Percentiles rank a stretch among this genome's conserved stretches.
These are phyloP conservation scores for barrel medic (Medicago truncatula) DNA, from an alignment of 306 rosid species.

Conservation along the genomic window DNA sequence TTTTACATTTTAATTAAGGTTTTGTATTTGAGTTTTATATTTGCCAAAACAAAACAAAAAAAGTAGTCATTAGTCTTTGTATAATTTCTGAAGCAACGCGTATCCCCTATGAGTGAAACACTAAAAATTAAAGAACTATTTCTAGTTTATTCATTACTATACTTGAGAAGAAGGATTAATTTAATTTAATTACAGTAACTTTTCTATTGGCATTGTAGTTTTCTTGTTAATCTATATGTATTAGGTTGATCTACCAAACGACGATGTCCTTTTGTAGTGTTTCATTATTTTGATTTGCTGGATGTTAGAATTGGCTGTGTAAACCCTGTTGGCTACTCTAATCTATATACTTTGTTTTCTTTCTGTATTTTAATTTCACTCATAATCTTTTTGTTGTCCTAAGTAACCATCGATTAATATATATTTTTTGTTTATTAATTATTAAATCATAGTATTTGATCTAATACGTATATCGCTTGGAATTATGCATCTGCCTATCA, in stretches of 20 bases:
- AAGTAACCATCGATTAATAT: background rate
- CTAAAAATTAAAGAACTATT: no score
- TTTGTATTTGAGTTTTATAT: no score
- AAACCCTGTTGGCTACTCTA: slow-evolving; percentile 51
- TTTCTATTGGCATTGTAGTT: background rate
- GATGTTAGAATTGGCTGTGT: slow-evolving; percentile 24
- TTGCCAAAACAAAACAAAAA: no score
- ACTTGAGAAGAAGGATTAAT: background rate
- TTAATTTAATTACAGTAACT: background rate
- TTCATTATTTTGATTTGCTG: slow-evolving; percentile 48
- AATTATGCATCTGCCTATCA: no score
- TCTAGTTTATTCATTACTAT: background rate
- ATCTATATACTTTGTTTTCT: slow-evolving; percentile 35
- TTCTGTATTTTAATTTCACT: slow-evolving; percentile 18
- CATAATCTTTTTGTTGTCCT: slow-evolving; percentile 29
- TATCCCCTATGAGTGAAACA: no score
- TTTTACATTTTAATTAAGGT: no score
- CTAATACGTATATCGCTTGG: no score
- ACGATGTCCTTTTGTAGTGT: slow-evolving; percentile 52
- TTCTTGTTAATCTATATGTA: slow-evolving; percentile 25
- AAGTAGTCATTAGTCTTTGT: no score
- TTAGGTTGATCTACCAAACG: slow-evolving; percentile 68
- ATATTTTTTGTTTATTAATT: background rate
- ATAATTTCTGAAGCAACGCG: no score
- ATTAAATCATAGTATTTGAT: no score